A percentile compares a stretch with the other conserved stretches of the same genome.
Evolutionary conservation across 768 basidiomycete genomes (phyloP).

Genomic region (Hortiboletus campestris): DNA sequence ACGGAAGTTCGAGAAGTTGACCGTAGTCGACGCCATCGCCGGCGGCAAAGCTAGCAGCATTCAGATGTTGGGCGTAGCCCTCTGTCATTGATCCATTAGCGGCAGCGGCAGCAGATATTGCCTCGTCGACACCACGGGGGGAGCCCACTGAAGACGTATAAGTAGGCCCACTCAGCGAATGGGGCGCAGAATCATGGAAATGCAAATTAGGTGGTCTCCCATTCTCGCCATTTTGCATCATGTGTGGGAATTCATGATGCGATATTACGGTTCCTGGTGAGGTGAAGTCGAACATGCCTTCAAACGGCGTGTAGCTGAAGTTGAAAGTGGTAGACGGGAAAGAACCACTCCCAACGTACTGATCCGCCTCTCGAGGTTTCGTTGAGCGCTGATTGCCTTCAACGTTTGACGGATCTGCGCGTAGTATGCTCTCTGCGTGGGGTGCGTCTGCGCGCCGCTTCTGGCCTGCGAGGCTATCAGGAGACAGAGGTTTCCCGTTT

Average conservation of each 20-base stretch:
- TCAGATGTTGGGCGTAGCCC: slow-evolving; percentile 61
- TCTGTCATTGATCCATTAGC: slow-evolving; percentile 73
- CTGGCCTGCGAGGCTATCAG: slow-evolving; percentile 62
- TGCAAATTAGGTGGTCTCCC: slow-evolving; percentile 29
- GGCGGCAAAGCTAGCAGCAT: slow-evolving; percentile 47
- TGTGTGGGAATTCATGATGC: slow-evolving; percentile 36
- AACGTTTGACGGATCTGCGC: slow-evolving; percentile 69
- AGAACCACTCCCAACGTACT: slow-evolving; percentile 41
- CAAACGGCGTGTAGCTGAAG: slow-evolving; percentile 68
- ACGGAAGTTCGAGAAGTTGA: slow-evolving; percentile 63
- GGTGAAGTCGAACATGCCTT: slow-evolving; percentile 57
- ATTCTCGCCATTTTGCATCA: slow-evolving; percentile 30
- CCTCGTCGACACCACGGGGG: slow-evolving; percentile 38
- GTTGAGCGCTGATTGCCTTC: slow-evolving; percentile 34
- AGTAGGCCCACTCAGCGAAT: slow-evolving; percentile 28
- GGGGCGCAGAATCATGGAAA: slow-evolving; percentile 32
- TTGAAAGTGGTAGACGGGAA: slow-evolving; percentile 73
- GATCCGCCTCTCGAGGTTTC: slow-evolving; percentile 38
- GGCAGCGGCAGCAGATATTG: slow-evolving; percentile 62
- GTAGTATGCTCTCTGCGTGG: slow-evolving; percentile 75
- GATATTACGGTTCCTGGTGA: slow-evolving; percentile 32
- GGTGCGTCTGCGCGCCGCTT: slow-evolving; percentile 84
- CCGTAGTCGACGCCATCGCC: slow-evolving; percentile 65
- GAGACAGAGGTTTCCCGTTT: slow-evolving; percentile 69
- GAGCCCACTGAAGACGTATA: slow-evolving; percentile 39